These are phyloP conservation scores for Rubia balearica DNA, from an alignment of 305 asterid genomes.

Conservation along the genomic window DNA sequence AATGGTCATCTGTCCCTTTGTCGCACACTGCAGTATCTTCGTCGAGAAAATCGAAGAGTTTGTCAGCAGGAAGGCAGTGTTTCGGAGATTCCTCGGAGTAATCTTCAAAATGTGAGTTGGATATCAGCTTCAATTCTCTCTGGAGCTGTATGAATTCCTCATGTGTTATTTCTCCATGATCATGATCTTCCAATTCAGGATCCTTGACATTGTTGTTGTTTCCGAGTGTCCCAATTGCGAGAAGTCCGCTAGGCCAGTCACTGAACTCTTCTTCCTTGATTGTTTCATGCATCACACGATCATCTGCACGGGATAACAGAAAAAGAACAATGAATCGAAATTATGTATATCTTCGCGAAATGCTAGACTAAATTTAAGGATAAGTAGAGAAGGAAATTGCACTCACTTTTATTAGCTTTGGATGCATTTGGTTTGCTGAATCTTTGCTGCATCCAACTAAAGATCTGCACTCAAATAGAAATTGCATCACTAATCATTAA, in stretches of 20 bases:
- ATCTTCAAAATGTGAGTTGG: conserved; percentile 11
- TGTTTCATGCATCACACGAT: conserved; percentile 20
- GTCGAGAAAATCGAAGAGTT: conserved; percentile 14
- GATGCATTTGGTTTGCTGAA: conserved; percentile 22
- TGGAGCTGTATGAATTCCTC: conserved; percentile 35
- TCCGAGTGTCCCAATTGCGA: conserved; percentile 81
- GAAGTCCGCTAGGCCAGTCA: conserved; percentile 64
- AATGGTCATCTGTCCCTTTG: conserved; percentile 24
- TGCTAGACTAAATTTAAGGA: too few species aligned
- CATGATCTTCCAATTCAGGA: conserved; percentile 12
- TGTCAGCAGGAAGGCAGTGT: conserved; percentile 4
- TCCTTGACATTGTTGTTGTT: conserved; percentile 27
- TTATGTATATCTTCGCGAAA: too few species aligned
- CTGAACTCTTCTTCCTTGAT: conserved; percentile 58
- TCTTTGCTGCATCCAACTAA: conserved; percentile 55
- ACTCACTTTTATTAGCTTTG: conserved; percentile 36
- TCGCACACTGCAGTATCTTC: conserved; percentile 21
- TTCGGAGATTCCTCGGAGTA: conserved; percentile 15
- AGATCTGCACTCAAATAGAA: conserved; percentile 40
- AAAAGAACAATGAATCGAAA: neutral
- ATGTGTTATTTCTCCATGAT: conserved; percentile 20
- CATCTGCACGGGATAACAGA: neutral
- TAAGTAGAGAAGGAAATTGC: neutral
- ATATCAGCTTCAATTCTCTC: conserved; percentile 25
- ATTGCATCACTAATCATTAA: neutral